A percentile compares a stretch with the other conserved stretches of the same genome.
Conservation (phyloP, 805 yeast species). For the Scheffersomyces lignosus region DNA sequence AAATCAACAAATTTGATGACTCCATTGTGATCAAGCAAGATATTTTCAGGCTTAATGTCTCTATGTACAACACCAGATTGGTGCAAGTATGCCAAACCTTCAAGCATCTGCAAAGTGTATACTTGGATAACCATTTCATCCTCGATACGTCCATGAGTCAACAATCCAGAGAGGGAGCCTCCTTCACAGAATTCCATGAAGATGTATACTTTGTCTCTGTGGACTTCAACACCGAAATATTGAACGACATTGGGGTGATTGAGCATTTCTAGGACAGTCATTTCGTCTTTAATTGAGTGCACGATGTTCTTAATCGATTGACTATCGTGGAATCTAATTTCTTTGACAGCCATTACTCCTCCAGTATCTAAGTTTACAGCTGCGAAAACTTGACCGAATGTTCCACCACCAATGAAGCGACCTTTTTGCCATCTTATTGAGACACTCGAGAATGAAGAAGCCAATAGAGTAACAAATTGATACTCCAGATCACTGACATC, state of each 20-base stretch:
- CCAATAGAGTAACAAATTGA: conserved; percentile 80
- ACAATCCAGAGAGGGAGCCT: conserved; percentile 81
- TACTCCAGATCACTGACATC: conserved; percentile 87
- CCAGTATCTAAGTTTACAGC: conserved; percentile 94
- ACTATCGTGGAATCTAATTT: conserved; percentile 84
- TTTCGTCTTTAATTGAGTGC: conserved; percentile 90
- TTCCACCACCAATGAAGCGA: conserved; percentile 88
- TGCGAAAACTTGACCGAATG: conserved; percentile 92
- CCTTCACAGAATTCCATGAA: conserved; percentile 98
- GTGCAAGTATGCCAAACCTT: conserved; percentile 92
- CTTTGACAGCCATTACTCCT: conserved; percentile 95
- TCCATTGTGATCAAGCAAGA: conserved; percentile 85
- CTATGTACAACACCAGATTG: conserved; percentile 95
- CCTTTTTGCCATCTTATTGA: conserved; percentile 98
- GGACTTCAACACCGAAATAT: conserved; percentile 96
- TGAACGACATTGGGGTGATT: conserved; percentile 97
- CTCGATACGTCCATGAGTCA: conserved; percentile 91
- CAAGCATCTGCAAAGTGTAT: conserved; percentile 87
- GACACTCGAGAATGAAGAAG: conserved; percentile 84
- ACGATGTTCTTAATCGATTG: conserved; percentile 82
- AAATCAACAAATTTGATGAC: conserved; percentile 95
- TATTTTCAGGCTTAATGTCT: conserved; percentile 94
- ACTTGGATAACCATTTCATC: conserved; percentile 92
- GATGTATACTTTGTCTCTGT: conserved; percentile 89
- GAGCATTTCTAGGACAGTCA: conserved; percentile 92